Evolutionary conservation across 768 basidiomycete genomes (phyloP).

Genomic region (Neoboletus subvelutipes): DNA sequence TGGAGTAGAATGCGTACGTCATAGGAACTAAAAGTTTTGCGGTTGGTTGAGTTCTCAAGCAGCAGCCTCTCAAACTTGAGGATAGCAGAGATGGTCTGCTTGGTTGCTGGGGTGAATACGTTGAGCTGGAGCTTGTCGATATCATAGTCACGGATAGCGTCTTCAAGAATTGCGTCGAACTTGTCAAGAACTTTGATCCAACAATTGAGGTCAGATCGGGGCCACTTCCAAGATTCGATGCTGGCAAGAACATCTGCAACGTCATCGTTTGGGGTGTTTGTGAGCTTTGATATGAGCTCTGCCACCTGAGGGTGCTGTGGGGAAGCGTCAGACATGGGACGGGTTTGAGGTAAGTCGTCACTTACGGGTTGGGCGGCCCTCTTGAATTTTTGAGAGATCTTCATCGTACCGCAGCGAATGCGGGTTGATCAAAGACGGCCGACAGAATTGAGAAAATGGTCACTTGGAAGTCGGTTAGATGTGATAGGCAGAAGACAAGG

Average conservation of each 20-base stretch:
- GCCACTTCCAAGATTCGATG: conserved; percentile 89
- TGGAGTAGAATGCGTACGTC: conserved; percentile 65
- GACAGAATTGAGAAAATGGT: conserved; percentile 6
- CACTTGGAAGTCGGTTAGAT: conserved; percentile 5
- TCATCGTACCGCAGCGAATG: conserved; percentile 68
- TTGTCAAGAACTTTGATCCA: conserved; percentile 97
- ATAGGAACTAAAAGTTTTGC: conserved; percentile 95
- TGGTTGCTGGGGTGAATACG: conserved; percentile 71
- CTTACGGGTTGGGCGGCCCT: conserved; percentile 75
- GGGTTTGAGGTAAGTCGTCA: conserved; percentile 13
- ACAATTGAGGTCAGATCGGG: conserved; percentile 92
- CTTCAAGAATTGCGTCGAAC: conserved; percentile 87
- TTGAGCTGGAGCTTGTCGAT: conserved; percentile 82
- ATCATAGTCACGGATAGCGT: conserved; percentile 78
- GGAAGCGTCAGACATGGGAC: conserved; percentile 8
- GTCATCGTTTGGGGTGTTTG: conserved; percentile 66
- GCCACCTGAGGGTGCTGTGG: conserved; percentile 74
- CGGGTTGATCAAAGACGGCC: conserved; percentile 25
- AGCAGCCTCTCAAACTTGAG: conserved; percentile 86
- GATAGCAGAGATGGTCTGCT: conserved; percentile 75
- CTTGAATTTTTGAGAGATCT: conserved; percentile 85
- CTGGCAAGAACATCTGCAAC: conserved; percentile 63
- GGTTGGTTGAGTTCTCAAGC: conserved; percentile 95
- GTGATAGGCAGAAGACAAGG: conserved; percentile 16
- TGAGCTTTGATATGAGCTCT: conserved; percentile 72